phyloP scores from a whole-genome alignment of 441 rosid species.

The Erysimum pusillum region DNA sequence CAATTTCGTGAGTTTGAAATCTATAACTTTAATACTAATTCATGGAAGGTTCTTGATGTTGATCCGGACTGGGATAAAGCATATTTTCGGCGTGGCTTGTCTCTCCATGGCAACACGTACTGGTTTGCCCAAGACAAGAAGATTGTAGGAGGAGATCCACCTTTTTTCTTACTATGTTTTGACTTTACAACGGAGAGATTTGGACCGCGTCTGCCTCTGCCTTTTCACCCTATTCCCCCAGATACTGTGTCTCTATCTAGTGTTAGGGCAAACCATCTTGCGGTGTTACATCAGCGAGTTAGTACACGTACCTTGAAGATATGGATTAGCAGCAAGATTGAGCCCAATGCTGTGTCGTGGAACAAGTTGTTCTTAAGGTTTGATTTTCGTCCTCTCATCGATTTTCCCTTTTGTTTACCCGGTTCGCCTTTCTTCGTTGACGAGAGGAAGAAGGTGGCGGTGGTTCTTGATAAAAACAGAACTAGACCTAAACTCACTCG shows the following conservation, averaged over 20 bases:
- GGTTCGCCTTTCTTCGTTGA: neutral
- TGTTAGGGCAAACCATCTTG: conserved; percentile 1
- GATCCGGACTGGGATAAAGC: neutral
- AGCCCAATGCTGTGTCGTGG: conserved; percentile 4
- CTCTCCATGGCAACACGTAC: neutral
- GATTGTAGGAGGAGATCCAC: neutral
- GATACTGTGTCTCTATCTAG: conserved; percentile 10
- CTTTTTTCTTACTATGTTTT: conserved; percentile 10
- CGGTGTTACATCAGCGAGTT: neutral
- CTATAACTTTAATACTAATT: neutral
- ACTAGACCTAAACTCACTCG: neutral
- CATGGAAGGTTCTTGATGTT: neutral
- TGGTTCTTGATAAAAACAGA: conserved; percentile 6
- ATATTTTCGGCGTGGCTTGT: neutral
- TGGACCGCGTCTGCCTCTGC: conserved; percentile 9
- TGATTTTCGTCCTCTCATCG: neutral
- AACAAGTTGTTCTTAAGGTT: conserved; percentile 1
- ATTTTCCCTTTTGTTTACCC: neutral
- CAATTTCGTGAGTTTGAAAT: neutral
- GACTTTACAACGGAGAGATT: conserved; percentile 6
- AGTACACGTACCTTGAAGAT: neutral
- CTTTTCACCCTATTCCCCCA: neutral
- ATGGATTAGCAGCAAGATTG: neutral
- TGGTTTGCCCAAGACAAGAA: conserved; percentile 2
- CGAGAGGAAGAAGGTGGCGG: neutral